Conservation (phyloP, 331 rosid species). For the Erythrophleum ivorense region DNA sequence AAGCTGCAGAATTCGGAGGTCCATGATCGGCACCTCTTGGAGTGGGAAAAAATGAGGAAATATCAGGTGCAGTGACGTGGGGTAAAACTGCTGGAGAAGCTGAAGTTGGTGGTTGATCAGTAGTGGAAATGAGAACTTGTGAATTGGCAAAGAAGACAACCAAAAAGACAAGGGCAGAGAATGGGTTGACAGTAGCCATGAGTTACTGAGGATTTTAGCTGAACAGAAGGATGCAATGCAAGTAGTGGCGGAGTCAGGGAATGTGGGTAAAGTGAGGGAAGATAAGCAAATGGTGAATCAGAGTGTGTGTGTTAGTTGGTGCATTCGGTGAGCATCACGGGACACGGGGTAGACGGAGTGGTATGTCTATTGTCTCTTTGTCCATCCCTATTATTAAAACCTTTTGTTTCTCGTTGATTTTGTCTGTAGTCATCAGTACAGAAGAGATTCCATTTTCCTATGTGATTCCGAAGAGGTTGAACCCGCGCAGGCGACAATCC, state of each 20-base stretch:
- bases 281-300: neutral
- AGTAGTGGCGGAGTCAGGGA: conserved; percentile 5
- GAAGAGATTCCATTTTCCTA: neutral
- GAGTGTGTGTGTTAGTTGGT: neutral
- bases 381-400: neutral
- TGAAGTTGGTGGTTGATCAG: conserved; percentile 35
- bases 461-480: neutral
- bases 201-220: conserved; percentile 21
- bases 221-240: conserved; percentile 27
- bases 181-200: conserved; percentile 42
- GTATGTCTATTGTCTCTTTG: conserved; percentile 13
- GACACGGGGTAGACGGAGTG: conserved; percentile 44
- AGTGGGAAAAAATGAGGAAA: conserved; percentile 56
- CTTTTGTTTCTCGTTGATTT: conserved; percentile 33
- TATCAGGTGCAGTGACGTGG: conserved; percentile 42
- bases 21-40: conserved; percentile 20
- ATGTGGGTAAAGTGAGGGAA: neutral
- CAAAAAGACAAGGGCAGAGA: conserved; percentile 26
- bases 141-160: conserved; percentile 41
- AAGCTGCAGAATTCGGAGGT: conserved; percentile 30
- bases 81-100: conserved; percentile 51
- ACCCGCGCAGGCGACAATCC: conserved; percentile 23
- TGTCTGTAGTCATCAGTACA: neutral
- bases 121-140: conserved; percentile 33
- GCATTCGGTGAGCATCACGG: conserved; percentile 41